Conservation (phyloP, 2,329 filamentous ascomycete species). For the Hymenoscyphus fraxineus region DNA sequence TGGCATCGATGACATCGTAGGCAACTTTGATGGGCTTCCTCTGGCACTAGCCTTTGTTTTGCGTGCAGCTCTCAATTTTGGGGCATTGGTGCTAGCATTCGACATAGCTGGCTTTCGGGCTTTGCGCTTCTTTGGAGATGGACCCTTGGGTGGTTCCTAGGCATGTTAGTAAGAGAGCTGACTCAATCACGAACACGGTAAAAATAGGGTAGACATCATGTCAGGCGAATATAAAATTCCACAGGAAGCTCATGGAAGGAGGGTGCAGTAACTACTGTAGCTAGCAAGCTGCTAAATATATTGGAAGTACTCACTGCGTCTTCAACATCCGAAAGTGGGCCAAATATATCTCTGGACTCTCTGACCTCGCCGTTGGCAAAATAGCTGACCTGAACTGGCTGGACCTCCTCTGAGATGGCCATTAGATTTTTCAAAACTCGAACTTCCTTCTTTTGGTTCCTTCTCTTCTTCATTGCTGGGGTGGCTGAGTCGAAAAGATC, state of each 20-base stretch:
- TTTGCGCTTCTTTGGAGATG: conserved; percentile 32
- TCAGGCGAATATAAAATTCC: neutral
- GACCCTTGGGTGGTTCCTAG: conserved; percentile 6
- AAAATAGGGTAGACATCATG: neutral
- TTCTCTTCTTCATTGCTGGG: conserved; percentile 65
- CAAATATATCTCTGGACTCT: conserved; percentile 56
- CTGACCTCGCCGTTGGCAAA: conserved; percentile 48
- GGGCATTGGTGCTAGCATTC: conserved; percentile 28
- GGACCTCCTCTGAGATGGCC: conserved; percentile 58
- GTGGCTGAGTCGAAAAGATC: conserved; percentile 77
- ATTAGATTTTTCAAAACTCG: conserved; percentile 66
- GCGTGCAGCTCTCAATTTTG: conserved; percentile 22
- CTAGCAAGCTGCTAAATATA: neutral
- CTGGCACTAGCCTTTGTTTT: conserved; percentile 13
- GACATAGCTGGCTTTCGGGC: conserved; percentile 24
- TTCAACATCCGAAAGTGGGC: conserved; percentile 49
- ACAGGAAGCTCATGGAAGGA: neutral
- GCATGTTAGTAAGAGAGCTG: neutral
- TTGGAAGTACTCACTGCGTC: conserved; percentile 23
- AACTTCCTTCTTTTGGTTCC: conserved; percentile 75
- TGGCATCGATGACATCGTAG: neutral
- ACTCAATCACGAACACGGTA: neutral
- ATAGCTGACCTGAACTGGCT: conserved; percentile 63
- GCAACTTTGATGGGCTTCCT: conserved; percentile 21
- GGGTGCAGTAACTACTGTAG: neutral